Conservation (phyloP, 345 rosid genomes). For the Pseudoturritis turrita region DNA sequence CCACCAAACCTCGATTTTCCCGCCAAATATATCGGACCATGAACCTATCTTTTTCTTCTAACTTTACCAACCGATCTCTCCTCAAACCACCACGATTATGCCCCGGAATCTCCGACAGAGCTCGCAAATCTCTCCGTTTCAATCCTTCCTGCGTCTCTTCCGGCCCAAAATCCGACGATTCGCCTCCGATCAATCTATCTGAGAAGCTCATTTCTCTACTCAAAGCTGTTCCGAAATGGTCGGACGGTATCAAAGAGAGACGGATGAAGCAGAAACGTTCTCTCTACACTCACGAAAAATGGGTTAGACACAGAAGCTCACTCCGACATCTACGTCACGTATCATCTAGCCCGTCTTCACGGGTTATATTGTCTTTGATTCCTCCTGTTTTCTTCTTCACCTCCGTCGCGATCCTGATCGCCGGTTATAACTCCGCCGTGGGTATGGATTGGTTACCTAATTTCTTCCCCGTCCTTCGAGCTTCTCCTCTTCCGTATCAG, state of each 20-base stretch:
- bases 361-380: constrained; percentile 79
- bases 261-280: constrained; percentile 70
- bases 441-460: constrained; percentile 51
- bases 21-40: constrained; percentile 44
- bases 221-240: constrained; percentile 78
- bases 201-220: constrained; percentile 50
- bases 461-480: constrained; percentile 62
- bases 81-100: constrained; percentile 20
- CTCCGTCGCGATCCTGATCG: constrained; percentile 51
- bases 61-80: constrained; percentile 29
- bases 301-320: constrained; percentile 90
- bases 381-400: constrained; percentile 86
- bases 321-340: constrained; percentile 78
- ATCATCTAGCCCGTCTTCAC: constrained; percentile 64
- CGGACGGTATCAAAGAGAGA: constrained; percentile 71
- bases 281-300: constrained; percentile 72
- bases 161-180: constrained; percentile 22
- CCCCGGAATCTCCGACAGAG: constrained; percentile 33
- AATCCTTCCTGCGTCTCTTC: constrained; percentile 30
- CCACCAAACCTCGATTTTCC: constrained; percentile 29
- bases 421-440: constrained; percentile 70
- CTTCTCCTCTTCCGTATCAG: constrained; percentile 86
- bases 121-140: constrained; percentile 20
- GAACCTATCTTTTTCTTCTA: constrained; percentile 38
- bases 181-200: constrained; percentile 2